These are phyloP conservation scores for Xylariaceae sp. DNA, from an alignment of 2,329 filamentous ascomycete genomes.

Conservation along the genomic window DNA sequence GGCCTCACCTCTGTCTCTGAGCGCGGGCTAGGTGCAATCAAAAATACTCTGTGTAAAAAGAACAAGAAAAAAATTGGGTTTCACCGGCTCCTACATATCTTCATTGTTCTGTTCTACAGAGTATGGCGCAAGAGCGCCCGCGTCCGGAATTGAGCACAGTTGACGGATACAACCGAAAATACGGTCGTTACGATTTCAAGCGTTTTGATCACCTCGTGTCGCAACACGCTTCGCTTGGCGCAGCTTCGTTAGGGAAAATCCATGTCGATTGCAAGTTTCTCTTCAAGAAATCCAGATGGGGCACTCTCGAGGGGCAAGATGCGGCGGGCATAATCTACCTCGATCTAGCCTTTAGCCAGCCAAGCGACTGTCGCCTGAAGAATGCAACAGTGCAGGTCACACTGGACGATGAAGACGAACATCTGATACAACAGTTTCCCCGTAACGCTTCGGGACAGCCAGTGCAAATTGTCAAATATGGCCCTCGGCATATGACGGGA, in stretches of 20 bases:
- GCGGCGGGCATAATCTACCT: constrained; percentile 30
- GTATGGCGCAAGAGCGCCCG: constrained; percentile 7
- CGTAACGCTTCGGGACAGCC: constrained; percentile 8
- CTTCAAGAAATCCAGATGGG: constrained; percentile 30
- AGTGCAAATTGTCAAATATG: constrained; percentile 25
- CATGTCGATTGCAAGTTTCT: constrained; percentile 29
- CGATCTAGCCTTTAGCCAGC: constrained; percentile 26
- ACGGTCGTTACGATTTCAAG: constrained; percentile 25
- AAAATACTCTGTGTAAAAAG: no score
- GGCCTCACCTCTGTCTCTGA: neutral
- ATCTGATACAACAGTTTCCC: constrained; percentile 14
- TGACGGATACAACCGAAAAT: constrained; percentile 16
- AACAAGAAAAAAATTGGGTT: no score
- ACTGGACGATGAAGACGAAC: constrained; percentile 25
- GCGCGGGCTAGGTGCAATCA: no score
- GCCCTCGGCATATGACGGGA: constrained; percentile 24
- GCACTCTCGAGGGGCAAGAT: constrained; percentile 19
- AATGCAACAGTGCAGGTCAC: constrained; percentile 25
- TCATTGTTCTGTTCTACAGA: neutral
- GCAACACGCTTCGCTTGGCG: constrained; percentile 19
- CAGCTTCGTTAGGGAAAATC: constrained; percentile 22
- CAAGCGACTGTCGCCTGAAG: constrained; percentile 23
- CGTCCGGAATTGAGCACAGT: constrained; percentile 17
- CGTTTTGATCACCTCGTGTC: constrained; percentile 22
- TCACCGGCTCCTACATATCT: no score